Percentiles rank a stretch among this genome's conserved stretches.
Conservation (phyloP, 2,329 filamentous ascomycete genomes). For the Pseudogymnoascus sp. region DNA sequence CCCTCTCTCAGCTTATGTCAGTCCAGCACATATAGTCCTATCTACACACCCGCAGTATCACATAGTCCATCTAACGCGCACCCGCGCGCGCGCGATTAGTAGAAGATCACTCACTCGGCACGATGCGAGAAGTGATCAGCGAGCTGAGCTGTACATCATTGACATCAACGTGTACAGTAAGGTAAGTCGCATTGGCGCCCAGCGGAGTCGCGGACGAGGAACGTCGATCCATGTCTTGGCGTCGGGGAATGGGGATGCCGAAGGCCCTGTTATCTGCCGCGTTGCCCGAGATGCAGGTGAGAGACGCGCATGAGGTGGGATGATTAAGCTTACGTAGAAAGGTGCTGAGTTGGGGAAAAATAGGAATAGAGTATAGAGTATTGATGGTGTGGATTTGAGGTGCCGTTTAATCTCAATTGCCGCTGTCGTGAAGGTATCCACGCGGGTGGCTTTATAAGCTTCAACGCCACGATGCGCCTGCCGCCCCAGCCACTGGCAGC, state of each 20-base stretch:
- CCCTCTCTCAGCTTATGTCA: no score
- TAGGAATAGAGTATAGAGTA: background rate
- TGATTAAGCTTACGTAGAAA: background rate
- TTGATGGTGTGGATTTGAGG: background rate
- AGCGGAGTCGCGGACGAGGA: constrained; percentile 1
- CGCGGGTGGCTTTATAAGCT: constrained; percentile 1
- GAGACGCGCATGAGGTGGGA: background rate
- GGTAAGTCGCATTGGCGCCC: background rate
- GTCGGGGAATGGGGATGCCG: background rate
- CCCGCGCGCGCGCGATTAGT: no score
- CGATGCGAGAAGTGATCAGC: no score
- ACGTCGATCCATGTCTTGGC: background rate
- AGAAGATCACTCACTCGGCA: no score
- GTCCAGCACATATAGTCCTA: no score
- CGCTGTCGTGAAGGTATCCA: background rate
- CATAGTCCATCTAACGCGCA: no score
- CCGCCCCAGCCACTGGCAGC: background rate
- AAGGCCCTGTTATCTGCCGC: background rate
- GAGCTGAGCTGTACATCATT: no score
- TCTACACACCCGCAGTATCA: no score
- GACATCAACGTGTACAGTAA: no score
- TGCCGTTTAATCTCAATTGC: background rate
- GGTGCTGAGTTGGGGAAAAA: background rate
- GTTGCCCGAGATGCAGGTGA: background rate
- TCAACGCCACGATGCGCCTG: background rate